Evolutionary conservation across 2,329 filamentous ascomycete genomes (phyloP).

Genomic region (Fusarium tuaranense): DNA sequence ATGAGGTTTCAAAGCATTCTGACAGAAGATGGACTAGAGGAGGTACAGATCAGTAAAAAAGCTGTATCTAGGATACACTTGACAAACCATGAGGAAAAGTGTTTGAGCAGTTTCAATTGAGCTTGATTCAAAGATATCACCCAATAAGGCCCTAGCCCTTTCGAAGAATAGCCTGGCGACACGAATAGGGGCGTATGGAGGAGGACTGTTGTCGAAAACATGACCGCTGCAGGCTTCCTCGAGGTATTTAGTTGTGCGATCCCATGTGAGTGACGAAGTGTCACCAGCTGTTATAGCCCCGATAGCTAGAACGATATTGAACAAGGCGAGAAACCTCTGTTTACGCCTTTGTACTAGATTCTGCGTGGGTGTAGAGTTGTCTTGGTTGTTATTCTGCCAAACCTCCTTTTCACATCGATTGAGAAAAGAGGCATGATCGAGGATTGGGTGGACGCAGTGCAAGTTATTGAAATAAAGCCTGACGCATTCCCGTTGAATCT

Average conservation of each 20-base stretch:
- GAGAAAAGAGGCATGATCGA: slow-evolving; percentile 12
- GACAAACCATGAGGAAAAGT: slow-evolving; percentile 19
- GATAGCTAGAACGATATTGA: slow-evolving; percentile 19
- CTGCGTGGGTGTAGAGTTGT: background rate
- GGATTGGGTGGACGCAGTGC: slow-evolving; percentile 19
- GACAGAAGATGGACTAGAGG: slow-evolving; percentile 15
- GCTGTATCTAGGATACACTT: background rate
- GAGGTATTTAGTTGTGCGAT: background rate
- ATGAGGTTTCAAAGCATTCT: slow-evolving; percentile 22
- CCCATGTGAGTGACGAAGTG: slow-evolving; percentile 2
- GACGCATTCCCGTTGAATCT: slow-evolving; percentile 12
- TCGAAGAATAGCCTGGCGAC: slow-evolving; percentile 18
- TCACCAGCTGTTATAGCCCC: slow-evolving; percentile 12
- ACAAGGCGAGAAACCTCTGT: slow-evolving; percentile 11
- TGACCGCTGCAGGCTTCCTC: background rate
- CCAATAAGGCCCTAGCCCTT: slow-evolving; percentile 2
- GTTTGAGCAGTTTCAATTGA: slow-evolving; percentile 19
- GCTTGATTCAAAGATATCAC: slow-evolving; percentile 17
- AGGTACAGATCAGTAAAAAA: background rate
- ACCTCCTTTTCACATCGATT: slow-evolving; percentile 6
- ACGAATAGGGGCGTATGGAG: slow-evolving; percentile 2
- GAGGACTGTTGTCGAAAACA: background rate
- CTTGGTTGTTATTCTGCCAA: background rate
- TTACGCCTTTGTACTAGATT: background rate
- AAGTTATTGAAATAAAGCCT: slow-evolving; percentile 16